A percentile compares a stretch with the other conserved stretches of the same genome.
These are phyloP conservation scores for Ophiostoma sp. DNA, from an alignment of 2,329 filamentous ascomycete species.

Conservation along the genomic window DNA sequence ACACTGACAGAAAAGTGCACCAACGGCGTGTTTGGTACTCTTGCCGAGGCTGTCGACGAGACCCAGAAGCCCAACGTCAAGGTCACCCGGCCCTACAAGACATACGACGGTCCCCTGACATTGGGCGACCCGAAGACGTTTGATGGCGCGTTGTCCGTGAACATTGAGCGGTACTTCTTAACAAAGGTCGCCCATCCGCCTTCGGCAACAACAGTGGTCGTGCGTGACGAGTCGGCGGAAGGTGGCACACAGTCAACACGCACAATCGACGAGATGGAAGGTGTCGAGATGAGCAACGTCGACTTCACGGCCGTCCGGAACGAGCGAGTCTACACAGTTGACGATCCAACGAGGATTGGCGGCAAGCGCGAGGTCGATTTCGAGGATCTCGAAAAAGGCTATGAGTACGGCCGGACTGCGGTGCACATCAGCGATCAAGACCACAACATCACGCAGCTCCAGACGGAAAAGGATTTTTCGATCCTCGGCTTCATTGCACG, in stretches of 20 bases:
- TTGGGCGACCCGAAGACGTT: conserved; percentile 76
- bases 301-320: conserved; percentile 71
- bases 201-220: conserved; percentile 74
- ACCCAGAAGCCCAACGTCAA: conserved; percentile 78
- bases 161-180: conserved; percentile 87
- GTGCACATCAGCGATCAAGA: conserved; percentile 90
- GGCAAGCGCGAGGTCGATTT: conserved; percentile 79
- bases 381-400: conserved; percentile 87
- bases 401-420: conserved; percentile 87
- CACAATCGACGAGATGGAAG: conserved; percentile 53
- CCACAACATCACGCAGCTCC: conserved; percentile 81
- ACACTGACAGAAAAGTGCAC: conserved; percentile 65
- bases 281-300: conserved; percentile 45
- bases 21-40: conserved; percentile 74
- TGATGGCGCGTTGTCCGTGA: conserved; percentile 74
- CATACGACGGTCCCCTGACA: conserved; percentile 76
- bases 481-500: conserved; percentile 83
- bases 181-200: conserved; percentile 75
- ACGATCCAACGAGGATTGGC: conserved; percentile 70
- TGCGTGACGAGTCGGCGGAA: conserved; percentile 54
- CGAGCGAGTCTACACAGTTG: conserved; percentile 76
- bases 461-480: conserved; percentile 72
- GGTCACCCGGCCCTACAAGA: conserved; percentile 69
- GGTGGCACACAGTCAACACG: conserved; percentile 53
- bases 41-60: conserved; percentile 80